These are phyloP conservation scores for Austroboletus festivus DNA, from an alignment of 768 basidiomycete genomes.

Conservation along the genomic window DNA sequence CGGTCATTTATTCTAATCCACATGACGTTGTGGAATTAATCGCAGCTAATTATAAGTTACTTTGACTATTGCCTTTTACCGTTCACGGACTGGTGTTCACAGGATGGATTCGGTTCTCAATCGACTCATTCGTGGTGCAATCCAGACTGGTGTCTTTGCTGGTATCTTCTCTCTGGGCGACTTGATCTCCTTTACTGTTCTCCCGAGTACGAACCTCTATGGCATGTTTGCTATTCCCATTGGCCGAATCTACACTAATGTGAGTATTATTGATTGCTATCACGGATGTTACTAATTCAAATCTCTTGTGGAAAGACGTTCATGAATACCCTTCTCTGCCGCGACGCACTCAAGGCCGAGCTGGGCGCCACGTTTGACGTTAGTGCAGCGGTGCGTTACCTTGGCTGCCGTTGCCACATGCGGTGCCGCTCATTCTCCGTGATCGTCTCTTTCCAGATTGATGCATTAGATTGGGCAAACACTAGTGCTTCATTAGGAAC, in stretches of 20 bases:
- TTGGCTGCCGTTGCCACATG: neutral
- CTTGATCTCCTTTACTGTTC: constrained; percentile 35
- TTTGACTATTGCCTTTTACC: neutral
- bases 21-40: neutral
- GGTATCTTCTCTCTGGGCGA: constrained; percentile 24
- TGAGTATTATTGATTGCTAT: no score
- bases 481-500: neutral
- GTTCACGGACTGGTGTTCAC: constrained; percentile 47
- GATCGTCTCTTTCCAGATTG: neutral
- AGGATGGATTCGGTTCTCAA: constrained; percentile 44
- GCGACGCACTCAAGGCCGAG: constrained; percentile 37
- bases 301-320: neutral
- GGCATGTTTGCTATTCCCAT: constrained; percentile 39
- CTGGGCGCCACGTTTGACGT: constrained; percentile 42
- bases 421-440: no score
- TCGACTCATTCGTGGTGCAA: constrained; percentile 7
- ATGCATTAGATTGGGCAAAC: constrained; percentile 2
- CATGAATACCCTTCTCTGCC: neutral
- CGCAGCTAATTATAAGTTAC: constrained; percentile 16
- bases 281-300: no score
- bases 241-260: constrained; percentile 46
- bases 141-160: constrained; percentile 5
- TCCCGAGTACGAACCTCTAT: constrained; percentile 32
- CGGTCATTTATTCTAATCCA: neutral
- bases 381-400: constrained; percentile 21